These are phyloP conservation scores for Rossbeevera mucosa DNA, from an alignment of 768 basidiomycete genomes.

Conservation along the genomic window DNA sequence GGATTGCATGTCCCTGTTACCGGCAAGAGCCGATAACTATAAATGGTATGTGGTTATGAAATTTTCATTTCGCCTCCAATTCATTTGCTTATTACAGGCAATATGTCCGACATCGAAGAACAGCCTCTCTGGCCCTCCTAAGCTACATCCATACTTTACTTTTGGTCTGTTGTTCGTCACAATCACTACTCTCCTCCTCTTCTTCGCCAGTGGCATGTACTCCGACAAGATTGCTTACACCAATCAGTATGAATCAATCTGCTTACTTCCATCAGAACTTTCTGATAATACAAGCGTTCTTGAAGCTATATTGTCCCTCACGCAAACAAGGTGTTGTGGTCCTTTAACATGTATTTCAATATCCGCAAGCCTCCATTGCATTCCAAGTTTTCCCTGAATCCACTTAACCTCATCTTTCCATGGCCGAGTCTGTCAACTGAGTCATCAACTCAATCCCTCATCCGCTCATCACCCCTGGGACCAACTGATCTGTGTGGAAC, in stretches of 20 bases:
- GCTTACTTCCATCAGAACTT: conserved; percentile 7
- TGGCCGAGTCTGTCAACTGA: conserved; percentile 24
- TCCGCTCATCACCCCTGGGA: conserved; percentile 30
- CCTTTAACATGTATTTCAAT: conserved; percentile 96
- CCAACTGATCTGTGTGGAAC: conserved; percentile 37
- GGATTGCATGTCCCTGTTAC: too few species aligned
- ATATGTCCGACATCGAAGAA: too few species aligned
- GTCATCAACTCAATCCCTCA: conserved; percentile 18
- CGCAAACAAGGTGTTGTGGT: conserved; percentile 85
- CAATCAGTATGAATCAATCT: conserved; percentile 64
- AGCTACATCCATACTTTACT: conserved; percentile 68
- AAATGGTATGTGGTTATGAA: too few species aligned
- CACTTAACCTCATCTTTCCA: conserved; percentile 37
- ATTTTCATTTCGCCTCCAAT: too few species aligned
- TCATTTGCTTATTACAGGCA: too few species aligned
- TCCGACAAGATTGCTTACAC: conserved; percentile 95
- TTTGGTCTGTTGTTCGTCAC: conserved; percentile 82
- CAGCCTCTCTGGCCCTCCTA: too few species aligned
- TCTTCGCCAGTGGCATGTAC: conserved; percentile 97
- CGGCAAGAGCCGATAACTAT: too few species aligned
- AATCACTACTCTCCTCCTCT: conserved; percentile 85
- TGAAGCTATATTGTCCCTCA: conserved; percentile 93
- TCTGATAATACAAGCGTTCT: conserved; percentile 15
- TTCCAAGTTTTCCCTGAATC: conserved; percentile 47
- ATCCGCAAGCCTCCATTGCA: conserved; percentile 75